These are phyloP conservation scores for Plenodomus tracheiphilus DNA, from an alignment of 2,329 filamentous ascomycete genomes.

Conservation along the genomic window DNA sequence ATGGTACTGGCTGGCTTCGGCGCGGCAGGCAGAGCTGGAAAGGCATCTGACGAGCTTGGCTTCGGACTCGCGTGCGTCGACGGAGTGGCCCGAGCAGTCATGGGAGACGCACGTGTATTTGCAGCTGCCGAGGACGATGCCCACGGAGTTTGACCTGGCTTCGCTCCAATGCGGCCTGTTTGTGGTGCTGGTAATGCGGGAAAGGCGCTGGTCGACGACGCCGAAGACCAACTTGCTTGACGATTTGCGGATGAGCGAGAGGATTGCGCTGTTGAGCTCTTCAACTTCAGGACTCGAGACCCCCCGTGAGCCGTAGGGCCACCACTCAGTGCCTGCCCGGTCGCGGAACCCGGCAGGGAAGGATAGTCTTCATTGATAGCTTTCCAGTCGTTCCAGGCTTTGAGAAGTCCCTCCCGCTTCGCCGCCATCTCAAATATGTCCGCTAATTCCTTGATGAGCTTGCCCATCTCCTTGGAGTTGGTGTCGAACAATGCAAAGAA, in stretches of 20 bases:
- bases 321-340: constrained; percentile 46
- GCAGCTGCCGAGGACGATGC: constrained; percentile 36
- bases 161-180: constrained; percentile 37
- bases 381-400: constrained; percentile 93
- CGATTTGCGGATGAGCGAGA: constrained; percentile 62
- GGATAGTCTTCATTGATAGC: constrained; percentile 97
- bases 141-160: constrained; percentile 42
- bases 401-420: constrained; percentile 74
- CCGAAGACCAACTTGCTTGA: constrained; percentile 61
- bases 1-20: constrained; percentile 66
- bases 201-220: constrained; percentile 40
- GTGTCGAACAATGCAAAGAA: constrained; percentile 89
- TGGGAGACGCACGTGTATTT: constrained; percentile 43
- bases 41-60: constrained; percentile 59
- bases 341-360: constrained; percentile 71
- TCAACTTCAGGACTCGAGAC: constrained; percentile 66
- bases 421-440: constrained; percentile 85
- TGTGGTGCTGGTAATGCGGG: constrained; percentile 35
- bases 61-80: constrained; percentile 33
- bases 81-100: constrained; percentile 38
- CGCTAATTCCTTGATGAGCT: constrained; percentile 85
- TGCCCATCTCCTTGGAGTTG: constrained; percentile 78
- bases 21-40: constrained; percentile 80
- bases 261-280: constrained; percentile 71
- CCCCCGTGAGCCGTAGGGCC: constrained; percentile 56